Evolutionary conservation across 305 asterid species (phyloP).

Genomic region (Fraxinus paxiana): DNA sequence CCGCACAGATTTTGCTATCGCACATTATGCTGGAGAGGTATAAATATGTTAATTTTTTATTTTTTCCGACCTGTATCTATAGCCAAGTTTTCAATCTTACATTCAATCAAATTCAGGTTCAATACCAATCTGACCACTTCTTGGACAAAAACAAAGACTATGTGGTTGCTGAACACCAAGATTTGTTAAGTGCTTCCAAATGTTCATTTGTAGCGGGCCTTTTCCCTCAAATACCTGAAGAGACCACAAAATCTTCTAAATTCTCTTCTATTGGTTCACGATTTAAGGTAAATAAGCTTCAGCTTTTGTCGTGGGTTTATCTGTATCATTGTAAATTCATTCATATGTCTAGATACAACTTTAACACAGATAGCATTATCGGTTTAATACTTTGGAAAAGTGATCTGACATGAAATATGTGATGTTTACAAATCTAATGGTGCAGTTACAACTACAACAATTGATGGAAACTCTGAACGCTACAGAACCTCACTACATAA

Average conservation of each 20-base stretch:
- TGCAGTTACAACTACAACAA: slow-evolving; percentile 89
- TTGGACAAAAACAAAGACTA: slow-evolving; percentile 98
- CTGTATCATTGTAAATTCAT: slow-evolving; percentile 6
- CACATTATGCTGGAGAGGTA: slow-evolving; percentile 99
- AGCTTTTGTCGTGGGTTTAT: slow-evolving; percentile 1
- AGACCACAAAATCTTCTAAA: slow-evolving; percentile 80
- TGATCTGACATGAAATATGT: background rate
- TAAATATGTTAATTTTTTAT: slow-evolving; percentile 26
- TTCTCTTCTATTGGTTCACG: slow-evolving; percentile 98
- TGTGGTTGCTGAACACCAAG: slow-evolving; percentile 95
- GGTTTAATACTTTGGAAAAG: slow-evolving; percentile 19
- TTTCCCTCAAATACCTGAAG: slow-evolving; percentile 86
- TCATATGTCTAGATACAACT: background rate
- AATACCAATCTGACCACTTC: slow-evolving; percentile 88
- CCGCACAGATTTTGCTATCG: slow-evolving; percentile 80
- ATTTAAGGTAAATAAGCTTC: slow-evolving; percentile 64
- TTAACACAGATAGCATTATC: background rate
- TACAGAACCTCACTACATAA: slow-evolving; percentile 89
- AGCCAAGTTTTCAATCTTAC: slow-evolving; percentile 22
- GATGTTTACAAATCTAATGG: slow-evolving; percentile 29
- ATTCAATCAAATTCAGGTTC: slow-evolving; percentile 60
- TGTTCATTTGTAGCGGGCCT: slow-evolving; percentile 92
- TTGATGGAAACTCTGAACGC: slow-evolving; percentile 97
- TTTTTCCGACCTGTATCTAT: slow-evolving; percentile 10
- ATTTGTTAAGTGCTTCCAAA: slow-evolving; percentile 76